These are phyloP conservation scores for Rhytidiadelphus loreus DNA, from an alignment of 225 moss, liverwort and hornwort genomes.

Conservation along the genomic window DNA sequence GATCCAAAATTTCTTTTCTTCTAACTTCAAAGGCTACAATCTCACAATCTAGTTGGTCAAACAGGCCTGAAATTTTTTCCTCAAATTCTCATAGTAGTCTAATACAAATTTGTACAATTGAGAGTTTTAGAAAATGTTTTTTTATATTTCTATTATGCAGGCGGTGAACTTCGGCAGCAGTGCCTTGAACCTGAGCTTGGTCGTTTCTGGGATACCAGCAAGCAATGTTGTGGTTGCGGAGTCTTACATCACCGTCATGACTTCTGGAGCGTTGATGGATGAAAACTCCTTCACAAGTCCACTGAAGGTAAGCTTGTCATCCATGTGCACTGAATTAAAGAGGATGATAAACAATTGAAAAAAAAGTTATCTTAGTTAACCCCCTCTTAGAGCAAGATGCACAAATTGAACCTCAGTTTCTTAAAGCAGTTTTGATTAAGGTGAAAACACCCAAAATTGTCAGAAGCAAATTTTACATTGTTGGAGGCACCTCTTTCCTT, in stretches of 20 bases:
- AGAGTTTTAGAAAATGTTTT: background rate
- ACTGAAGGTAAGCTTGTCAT: slow-evolving; percentile 25
- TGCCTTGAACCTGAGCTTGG: slow-evolving; percentile 28
- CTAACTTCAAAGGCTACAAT: background rate
- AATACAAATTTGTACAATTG: rapidly evolving
- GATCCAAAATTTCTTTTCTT: background rate
- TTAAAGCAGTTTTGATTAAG: background rate
- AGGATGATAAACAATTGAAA: background rate
- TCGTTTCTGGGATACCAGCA: slow-evolving; percentile 22
- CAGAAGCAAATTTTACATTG: background rate
- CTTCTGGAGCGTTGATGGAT: slow-evolving; percentile 49
- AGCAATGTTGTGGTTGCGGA: slow-evolving; percentile 23
- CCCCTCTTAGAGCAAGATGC: too few species aligned
- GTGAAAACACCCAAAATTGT: rapidly evolving
- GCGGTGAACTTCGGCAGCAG: slow-evolving; percentile 63
- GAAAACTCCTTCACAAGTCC: slow-evolving; percentile 75
- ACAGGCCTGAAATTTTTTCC: rapidly evolving
- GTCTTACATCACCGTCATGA: slow-evolving; percentile 46
- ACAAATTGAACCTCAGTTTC: background rate
- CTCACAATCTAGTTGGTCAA: background rate
- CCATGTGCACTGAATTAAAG: background rate
- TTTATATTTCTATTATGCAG: slow-evolving; percentile 3
- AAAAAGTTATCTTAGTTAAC: background rate
- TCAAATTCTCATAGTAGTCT: rapidly evolving
- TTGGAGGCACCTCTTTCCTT: background rate